phyloP scores from a whole-genome alignment of 495 filamentous ascomycete species.

The Copromyces sp. region DNA sequence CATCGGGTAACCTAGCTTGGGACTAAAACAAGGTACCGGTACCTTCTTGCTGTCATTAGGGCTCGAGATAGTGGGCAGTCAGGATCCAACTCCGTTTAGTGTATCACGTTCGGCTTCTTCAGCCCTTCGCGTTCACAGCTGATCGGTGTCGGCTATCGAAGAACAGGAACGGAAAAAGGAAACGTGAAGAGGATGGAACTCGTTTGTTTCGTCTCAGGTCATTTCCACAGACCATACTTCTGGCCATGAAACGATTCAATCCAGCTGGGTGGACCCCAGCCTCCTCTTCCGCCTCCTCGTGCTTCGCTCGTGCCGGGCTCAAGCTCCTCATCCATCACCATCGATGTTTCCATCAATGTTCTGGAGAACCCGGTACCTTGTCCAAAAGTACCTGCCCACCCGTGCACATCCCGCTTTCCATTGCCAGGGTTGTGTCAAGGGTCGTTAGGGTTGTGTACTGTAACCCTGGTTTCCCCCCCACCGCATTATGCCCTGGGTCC shows the following conservation, averaged over 20 bases:
- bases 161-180: background rate
- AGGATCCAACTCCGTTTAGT: background rate
- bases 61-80: background rate
- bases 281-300: background rate
- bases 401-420: background rate
- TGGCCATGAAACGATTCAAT: background rate
- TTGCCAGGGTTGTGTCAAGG: background rate
- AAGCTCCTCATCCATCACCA: background rate
- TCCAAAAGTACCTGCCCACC: background rate
- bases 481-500: conserved; percentile 11
- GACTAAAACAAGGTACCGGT: background rate
- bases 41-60: background rate
- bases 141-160: background rate
- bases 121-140: background rate
- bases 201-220: background rate
- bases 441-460: background rate
- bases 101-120: background rate
- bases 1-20: background rate
- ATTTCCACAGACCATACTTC: background rate
- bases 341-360: background rate
- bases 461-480: background rate
- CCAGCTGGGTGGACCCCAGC: background rate
- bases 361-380: background rate
- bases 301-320: background rate
- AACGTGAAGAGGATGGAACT: background rate